A percentile compares a stretch with the other conserved stretches of the same genome.
Evolutionary conservation across 169 alveolate genomes (phyloP).

Genomic region (Besnoitia besnoiti): DNA sequence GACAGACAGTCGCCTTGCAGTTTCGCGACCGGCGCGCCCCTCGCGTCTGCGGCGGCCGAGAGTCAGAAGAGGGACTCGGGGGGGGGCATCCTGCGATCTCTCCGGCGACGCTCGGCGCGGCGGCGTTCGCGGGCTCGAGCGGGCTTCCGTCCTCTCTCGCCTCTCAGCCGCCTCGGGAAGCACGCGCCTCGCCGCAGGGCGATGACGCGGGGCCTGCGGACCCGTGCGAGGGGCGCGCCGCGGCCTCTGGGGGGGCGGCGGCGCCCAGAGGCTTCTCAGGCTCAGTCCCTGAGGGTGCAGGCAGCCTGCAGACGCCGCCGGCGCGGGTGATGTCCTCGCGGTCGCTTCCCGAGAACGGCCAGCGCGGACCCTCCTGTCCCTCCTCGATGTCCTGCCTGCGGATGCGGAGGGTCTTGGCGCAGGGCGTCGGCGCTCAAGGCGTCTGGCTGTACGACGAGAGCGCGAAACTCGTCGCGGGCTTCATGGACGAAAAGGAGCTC

Average conservation of each 20-base stretch:
- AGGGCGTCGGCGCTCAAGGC: not conserved
- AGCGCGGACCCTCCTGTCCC: too few species aligned
- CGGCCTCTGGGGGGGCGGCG: not conserved
- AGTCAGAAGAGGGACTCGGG: not conserved
- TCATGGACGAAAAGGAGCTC: conserved; percentile 29
- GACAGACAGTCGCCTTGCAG: not conserved
- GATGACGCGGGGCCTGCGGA: not conserved
- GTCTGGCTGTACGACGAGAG: conserved; percentile 29
- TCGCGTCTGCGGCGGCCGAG: too few species aligned
- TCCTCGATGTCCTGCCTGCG: not conserved
- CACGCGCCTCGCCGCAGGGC: not conserved
- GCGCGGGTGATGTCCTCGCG: not conserved
- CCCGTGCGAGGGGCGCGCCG: not conserved
- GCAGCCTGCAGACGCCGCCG: not conserved
- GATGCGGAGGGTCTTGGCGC: conserved; percentile 13
- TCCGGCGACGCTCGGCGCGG: not conserved
- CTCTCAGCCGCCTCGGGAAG: not conserved
- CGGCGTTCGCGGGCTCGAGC: not conserved
- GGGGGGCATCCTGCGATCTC: not conserved
- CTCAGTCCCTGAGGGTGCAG: too few species aligned
- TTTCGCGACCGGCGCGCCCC: not conserved
- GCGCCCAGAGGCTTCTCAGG: not conserved
- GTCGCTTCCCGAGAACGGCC: not conserved
- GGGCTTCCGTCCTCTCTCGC: not conserved
- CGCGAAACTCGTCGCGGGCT: conserved; percentile 6